Conservation (phyloP, 148 eudicot species). For the Diospyros kaki region DNA sequence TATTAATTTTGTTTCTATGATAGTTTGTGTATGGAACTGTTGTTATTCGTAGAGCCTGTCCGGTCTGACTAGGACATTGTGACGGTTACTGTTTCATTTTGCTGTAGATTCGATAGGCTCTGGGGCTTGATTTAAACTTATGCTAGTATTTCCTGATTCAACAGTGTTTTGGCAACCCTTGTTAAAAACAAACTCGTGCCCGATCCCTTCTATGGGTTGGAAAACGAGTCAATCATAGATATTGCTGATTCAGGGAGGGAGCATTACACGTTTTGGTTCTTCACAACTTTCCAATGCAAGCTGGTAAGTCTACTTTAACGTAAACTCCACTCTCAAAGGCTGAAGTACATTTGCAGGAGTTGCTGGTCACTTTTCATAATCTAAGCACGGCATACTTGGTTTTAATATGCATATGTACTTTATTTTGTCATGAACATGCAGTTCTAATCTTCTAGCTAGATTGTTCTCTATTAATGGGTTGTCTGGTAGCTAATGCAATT, state of each 20-base stretch:
- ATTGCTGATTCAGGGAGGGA: slow-evolving; percentile 96
- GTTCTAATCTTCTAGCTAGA: slow-evolving; percentile 4
- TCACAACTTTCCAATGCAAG: slow-evolving; percentile 68
- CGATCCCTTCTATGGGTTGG: slow-evolving; percentile 93
- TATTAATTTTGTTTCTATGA: no score
- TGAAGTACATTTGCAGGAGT: neutral
- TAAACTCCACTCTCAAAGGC: neutral
- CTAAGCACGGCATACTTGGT: neutral
- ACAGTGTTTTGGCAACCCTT: slow-evolving; percentile 88
- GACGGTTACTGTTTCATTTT: no score
- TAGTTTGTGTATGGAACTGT: no score
- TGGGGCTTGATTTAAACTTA: neutral
- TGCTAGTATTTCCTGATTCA: neutral
- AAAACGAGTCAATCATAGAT: slow-evolving; percentile 80
- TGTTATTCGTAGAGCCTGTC: no score
- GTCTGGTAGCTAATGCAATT: neutral
- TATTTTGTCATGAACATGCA: neutral
- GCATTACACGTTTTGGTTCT: slow-evolving; percentile 92
- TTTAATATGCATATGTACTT: neutral
- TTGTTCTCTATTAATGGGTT: neutral
- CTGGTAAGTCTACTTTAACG: slow-evolving; percentile 47
- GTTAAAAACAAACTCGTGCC: slow-evolving; percentile 70
- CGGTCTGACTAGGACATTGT: no score
- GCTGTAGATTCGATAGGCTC: neutral
- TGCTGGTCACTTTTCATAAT: neutral